phyloP scores from a whole-genome alignment of 805 yeast species.

The Zygoascus bituminiphila region DNA sequence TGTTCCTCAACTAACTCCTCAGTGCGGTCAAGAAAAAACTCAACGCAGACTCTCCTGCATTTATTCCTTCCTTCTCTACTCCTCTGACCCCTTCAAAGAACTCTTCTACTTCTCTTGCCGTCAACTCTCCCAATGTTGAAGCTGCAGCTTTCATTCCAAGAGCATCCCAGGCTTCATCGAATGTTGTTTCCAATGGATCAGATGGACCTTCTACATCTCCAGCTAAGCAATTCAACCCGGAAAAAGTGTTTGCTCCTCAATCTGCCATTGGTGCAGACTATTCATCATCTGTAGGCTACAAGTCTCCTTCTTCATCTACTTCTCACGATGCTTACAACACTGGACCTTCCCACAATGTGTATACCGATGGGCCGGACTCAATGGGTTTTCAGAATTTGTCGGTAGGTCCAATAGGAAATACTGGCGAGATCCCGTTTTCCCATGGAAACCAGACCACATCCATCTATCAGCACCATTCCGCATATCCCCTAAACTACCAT shows the following conservation, averaged over 20 bases:
- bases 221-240: constrained; percentile 1
- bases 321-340: background rate
- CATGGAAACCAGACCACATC: background rate
- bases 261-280: background rate
- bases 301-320: constrained; percentile 6
- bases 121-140: background rate
- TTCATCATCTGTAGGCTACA: background rate
- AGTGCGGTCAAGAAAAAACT: constrained; percentile 34
- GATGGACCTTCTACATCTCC: background rate
- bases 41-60: constrained; percentile 49
- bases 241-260: background rate
- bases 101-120: background rate
- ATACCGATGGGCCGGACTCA: background rate
- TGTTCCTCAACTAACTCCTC: background rate
- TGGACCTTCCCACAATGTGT: background rate
- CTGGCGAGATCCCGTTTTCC: background rate
- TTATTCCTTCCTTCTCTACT: constrained; percentile 35
- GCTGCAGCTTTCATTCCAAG: constrained; percentile 13
- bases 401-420: background rate
- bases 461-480: constrained; percentile 19
- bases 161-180: background rate
- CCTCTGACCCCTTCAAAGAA: background rate
- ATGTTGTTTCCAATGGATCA: background rate
- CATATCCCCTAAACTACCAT: constrained; percentile 57
- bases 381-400: background rate